Conservation (phyloP, 768 basidiomycete genomes). For the Multifurca ochricompacta region DNA sequence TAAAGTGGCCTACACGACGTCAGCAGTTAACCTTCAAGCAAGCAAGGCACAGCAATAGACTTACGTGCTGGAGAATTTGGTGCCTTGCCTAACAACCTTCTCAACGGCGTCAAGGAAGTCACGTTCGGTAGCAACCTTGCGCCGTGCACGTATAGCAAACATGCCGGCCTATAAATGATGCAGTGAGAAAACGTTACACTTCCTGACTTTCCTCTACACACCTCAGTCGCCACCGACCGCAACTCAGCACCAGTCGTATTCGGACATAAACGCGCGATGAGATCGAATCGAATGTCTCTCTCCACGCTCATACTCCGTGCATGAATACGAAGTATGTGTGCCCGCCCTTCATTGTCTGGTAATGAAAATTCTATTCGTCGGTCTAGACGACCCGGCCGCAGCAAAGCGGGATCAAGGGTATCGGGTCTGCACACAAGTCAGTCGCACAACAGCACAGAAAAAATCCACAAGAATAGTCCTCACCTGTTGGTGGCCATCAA, state of each 20-base stretch:
- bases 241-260: conserved; percentile 99
- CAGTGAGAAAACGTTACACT: neutral
- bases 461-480: conserved; percentile 23
- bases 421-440: conserved; percentile 62
- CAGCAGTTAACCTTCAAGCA: conserved; percentile 1
- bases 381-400: conserved; percentile 94
- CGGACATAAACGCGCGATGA: conserved; percentile 94
- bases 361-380: conserved; percentile 94
- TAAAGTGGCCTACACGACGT: conserved; percentile 60
- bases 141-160: conserved; percentile 95
- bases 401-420: conserved; percentile 91
- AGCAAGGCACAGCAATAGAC: conserved; percentile 32
- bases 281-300: conserved; percentile 93
- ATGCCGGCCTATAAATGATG: conserved; percentile 72
- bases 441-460: neutral
- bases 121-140: conserved; percentile 95
- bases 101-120: conserved; percentile 98
- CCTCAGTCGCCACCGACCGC: conserved; percentile 94
- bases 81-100: conserved; percentile 96
- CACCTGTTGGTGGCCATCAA: conserved; percentile 98
- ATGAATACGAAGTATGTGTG: conserved; percentile 95
- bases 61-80: conserved; percentile 96
- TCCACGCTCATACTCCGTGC: conserved; percentile 98
- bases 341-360: conserved; percentile 92
- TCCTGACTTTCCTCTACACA: conserved; percentile 27